Base-by-base conservation (phyloP, 176 grass and related monocot genomes). In the Saccharum officinarum region DNA sequence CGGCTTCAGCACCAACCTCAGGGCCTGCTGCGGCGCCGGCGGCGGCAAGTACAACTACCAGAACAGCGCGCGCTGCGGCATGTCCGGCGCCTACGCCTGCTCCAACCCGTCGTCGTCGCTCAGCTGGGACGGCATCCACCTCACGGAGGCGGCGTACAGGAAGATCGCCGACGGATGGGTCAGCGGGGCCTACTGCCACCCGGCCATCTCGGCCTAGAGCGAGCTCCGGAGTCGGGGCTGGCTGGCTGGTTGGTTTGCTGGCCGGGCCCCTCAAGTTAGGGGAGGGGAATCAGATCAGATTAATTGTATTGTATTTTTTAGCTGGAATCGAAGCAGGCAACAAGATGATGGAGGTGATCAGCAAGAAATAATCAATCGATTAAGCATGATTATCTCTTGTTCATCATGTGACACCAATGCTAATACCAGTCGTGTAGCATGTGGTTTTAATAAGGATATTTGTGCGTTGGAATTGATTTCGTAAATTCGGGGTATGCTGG, bases 81-180 rank as follows among this genome's bases (percentile, higher is more conserved):
- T 92, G 92, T 3, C 71, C 6, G 92, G 92, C 11, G 77, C 90
- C 0, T 92, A 67, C 57, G 84, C 92, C 17, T 97, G 95, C 82
- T 25, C 69, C 33, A 54, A 81, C 77, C 92, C 92, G 6, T 16
- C 95, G 37, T 71, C 89, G 26, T 94, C 93, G 54, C 67, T 97
- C 23, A 97, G 92, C 82, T 97, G 95, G 95, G 95, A 97, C 61
- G 95, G 92, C 28, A 97, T 97, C 54, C 95, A 97, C 79, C 80
- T 97, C 3, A 97, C 95, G 7, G 95, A 97, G 86, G 95, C 95
- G 55, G 95, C 95, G 6, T 92, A 97, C 81, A 89, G 76, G 76
- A 59, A 90, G 80, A 95, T 97, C 88, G 86, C 95, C 78, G 81
- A 89, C 69, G 95, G 88, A 1, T 97, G 95, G 95, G 52, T 95